Base-by-base conservation (phyloP, 2,329 filamentous ascomycete species). In the Peltaster fructicola region DNA sequence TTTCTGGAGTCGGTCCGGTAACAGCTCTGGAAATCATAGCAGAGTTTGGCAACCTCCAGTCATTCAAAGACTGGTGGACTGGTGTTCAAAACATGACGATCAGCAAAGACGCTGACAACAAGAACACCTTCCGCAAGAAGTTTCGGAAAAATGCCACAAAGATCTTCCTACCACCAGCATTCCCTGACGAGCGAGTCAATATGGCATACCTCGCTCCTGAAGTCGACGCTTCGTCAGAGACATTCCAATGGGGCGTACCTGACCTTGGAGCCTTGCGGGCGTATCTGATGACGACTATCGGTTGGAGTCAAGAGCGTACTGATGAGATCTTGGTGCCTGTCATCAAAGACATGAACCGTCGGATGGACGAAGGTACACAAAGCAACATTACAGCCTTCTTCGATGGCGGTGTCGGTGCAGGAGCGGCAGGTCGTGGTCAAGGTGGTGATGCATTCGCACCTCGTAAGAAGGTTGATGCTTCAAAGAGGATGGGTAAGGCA, bases 261-360 rank as follows among this genome's bases (percentile, higher is more conserved):
- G 85, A 98, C 45, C 62, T 98, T 1, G 79, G 88, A 32, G 79
- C 80, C 0, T 56, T 98, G 33, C 60, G 90, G 5, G 61, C 64
- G 14, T 98, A 88, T 42, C 59, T 98, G 17, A 92, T 90, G 77
- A 59, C 68, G 2, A 93, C 85, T 2, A 80, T 98, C 38, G 88
- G 88, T 0, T 98, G 88, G 88, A 72, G 63, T 27, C 73, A 77
- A 47, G 85, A 95, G 50, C 64, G 82, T 6, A 95, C 85, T 0
- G 88, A 98, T 43, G 88, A 98, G 50, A 78, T 98, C 2, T 65
- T 98, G 2, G 80, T 98, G 2, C 88, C 88, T 0, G 90, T 98
- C 2, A 88, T 98, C 34, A 66, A 73, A 29, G 88, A 98, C 43
- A 91, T 98, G 78, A 95, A 95, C 47, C 68, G 70, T 4, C 65